These are phyloP conservation scores for Cenococcum geophilum DNA, from an alignment of 495 filamentous ascomycete species.

Conservation along the genomic window DNA sequence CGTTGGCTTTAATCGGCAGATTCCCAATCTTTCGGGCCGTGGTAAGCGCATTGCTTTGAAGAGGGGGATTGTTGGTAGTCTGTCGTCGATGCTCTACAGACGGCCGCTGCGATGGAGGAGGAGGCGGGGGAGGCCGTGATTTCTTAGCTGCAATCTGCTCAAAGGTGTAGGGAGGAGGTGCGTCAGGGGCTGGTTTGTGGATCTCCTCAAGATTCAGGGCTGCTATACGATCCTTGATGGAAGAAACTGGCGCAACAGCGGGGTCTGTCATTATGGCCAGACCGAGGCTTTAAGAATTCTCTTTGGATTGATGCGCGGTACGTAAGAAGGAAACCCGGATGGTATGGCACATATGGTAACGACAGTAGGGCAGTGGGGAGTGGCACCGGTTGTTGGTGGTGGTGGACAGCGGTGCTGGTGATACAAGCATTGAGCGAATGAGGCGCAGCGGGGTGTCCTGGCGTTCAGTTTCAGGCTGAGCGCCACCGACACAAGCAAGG, in stretches of 20 bases:
- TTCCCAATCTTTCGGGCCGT: constrained; percentile 42
- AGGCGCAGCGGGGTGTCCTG: neutral
- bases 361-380: neutral
- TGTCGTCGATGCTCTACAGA: constrained; percentile 38
- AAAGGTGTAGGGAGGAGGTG: constrained; percentile 33
- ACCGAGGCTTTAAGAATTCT: neutral
- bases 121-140: constrained; percentile 37
- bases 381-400: neutral
- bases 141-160: constrained; percentile 28
- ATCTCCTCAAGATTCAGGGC: constrained; percentile 54
- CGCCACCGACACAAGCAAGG: neutral
- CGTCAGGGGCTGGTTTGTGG: constrained; percentile 39
- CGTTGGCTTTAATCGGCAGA: constrained; percentile 37
- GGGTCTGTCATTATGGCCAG: constrained; percentile 34
- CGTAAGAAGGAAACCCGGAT: neutral
- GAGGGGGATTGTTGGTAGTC: constrained; percentile 46
- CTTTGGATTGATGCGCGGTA: neutral
- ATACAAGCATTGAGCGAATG: neutral
- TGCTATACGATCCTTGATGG: constrained; percentile 55
- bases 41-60: constrained; percentile 37
- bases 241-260: constrained; percentile 41
- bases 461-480: no score
- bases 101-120: constrained; percentile 33
- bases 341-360: neutral
- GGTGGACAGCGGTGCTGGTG: no score